phyloP scores from a whole-genome alignment of 345 rosid genomes.

The Salix udensis region DNA sequence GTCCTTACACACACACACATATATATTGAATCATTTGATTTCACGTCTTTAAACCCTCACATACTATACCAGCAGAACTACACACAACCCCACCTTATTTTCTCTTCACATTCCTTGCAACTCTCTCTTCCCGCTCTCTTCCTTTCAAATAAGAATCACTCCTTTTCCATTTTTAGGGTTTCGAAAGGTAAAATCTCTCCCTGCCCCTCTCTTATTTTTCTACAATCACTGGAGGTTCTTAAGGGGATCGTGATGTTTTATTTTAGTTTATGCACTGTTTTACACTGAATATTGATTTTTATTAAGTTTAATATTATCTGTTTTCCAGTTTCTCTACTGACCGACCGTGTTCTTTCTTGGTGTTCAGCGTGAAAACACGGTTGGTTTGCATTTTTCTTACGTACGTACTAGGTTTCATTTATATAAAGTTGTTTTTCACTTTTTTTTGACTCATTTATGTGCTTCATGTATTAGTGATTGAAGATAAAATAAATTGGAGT shows the following conservation, averaged over 20 bases:
- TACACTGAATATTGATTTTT: neutral
- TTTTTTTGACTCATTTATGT: neutral
- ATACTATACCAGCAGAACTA: too few relatives aligned
- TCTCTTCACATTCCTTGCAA: neutral
- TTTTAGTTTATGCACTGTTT: neutral
- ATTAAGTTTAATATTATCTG: neutral
- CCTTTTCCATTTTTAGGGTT: neutral
- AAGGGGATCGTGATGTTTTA: neutral
- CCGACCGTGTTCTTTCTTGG: neutral
- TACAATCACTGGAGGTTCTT: neutral
- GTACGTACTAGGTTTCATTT: neutral
- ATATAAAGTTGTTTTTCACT: neutral
- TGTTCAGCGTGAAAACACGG: neutral
- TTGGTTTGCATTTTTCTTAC: neutral
- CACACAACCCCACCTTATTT: neutral
- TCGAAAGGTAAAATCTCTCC: neutral
- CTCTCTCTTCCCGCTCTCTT: neutral
- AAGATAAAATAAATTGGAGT: neutral
- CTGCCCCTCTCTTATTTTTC: neutral
- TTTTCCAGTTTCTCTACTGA: neutral
- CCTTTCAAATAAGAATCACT: neutral
- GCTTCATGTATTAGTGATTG: neutral
- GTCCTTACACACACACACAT: too few relatives aligned
- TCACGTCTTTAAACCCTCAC: too few relatives aligned
- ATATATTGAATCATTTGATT: too few relatives aligned